Percentiles rank a stretch among this genome's conserved stretches.
These are phyloP conservation scores for Psilocybe azurescens DNA, from an alignment of 768 basidiomycete genomes.

Conservation along the genomic window DNA sequence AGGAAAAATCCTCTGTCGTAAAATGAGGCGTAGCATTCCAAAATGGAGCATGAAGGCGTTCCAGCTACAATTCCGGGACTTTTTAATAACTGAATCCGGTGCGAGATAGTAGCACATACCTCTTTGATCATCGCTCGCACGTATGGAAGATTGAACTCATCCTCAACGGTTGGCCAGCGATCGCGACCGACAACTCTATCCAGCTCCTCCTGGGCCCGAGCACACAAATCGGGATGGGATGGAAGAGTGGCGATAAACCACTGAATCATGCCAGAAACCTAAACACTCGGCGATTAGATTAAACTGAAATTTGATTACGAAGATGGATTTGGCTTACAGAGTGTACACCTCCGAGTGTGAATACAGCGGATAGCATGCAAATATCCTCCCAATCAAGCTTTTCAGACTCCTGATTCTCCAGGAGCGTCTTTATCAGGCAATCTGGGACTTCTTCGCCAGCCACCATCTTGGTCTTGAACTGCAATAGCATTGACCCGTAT, in stretches of 20 bases:
- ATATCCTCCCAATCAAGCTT: conserved; percentile 43
- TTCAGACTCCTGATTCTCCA: conserved; percentile 38
- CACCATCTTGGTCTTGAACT: conserved; percentile 39
- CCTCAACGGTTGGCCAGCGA: conserved; percentile 24
- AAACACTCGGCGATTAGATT: background rate
- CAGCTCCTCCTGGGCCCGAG: conserved; percentile 27
- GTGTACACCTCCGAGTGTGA: conserved; percentile 49
- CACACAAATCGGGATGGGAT: conserved; percentile 22
- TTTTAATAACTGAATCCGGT: background rate
- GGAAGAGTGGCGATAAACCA: conserved; percentile 38
- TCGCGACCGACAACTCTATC: conserved; percentile 29
- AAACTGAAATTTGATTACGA: too few relatives aligned
- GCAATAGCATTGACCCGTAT: conserved; percentile 42
- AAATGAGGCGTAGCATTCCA: conserved; percentile 45
- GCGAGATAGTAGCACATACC: background rate
- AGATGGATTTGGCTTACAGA: conserved; percentile 30
- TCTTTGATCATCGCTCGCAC: conserved; percentile 29
- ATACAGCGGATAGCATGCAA: conserved; percentile 41
- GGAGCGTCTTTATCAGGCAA: conserved; percentile 45
- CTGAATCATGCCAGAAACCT: conserved; percentile 39
- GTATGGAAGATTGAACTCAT: conserved; percentile 26
- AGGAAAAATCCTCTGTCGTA: conserved; percentile 40
- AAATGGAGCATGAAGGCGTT: conserved; percentile 40
- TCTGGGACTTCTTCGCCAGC: conserved; percentile 43
- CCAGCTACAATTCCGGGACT: conserved; percentile 29